Evolutionary conservation across 2,329 filamentous ascomycete genomes (phyloP).

Genomic region (Balansia obtecta): DNA sequence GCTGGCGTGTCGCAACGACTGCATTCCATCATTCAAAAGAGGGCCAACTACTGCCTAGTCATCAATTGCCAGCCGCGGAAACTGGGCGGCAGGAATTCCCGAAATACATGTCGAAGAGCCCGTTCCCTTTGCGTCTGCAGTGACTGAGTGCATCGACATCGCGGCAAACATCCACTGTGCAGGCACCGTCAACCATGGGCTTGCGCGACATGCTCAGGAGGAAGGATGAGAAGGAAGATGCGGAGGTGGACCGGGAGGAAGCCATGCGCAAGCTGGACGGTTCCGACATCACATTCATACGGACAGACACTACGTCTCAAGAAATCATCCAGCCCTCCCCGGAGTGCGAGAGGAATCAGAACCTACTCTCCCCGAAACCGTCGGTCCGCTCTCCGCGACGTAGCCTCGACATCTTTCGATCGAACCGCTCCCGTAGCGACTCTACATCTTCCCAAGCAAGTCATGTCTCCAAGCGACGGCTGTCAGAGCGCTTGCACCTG

Average conservation of each 20-base stretch:
- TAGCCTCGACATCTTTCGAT: conserved; percentile 33
- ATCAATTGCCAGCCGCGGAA: too few species aligned
- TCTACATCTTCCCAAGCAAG: conserved; percentile 32
- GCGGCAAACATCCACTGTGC: not conserved
- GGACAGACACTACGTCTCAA: conserved; percentile 69
- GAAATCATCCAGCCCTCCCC: conserved; percentile 71
- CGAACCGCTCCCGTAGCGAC: conserved; percentile 34
- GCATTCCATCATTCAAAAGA: not conserved
- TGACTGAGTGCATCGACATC: too few species aligned
- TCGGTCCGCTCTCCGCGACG: conserved; percentile 22
- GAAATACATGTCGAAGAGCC: too few species aligned
- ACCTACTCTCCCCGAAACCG: conserved; percentile 16
- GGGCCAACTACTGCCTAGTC: not conserved
- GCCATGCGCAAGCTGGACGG: conserved; percentile 25
- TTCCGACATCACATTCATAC: conserved; percentile 71
- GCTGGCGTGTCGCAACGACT: not conserved
- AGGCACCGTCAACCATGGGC: conserved; percentile 26
- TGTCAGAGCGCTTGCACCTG: conserved; percentile 63
- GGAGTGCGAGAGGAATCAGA: conserved; percentile 17
- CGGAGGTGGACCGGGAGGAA: conserved; percentile 22
- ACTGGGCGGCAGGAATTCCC: too few species aligned
- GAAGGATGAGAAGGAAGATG: conserved; percentile 31
- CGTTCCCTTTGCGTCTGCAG: too few species aligned
- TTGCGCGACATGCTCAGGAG: conserved; percentile 42
- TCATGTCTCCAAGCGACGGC: conserved; percentile 29